Base-by-base conservation (phyloP, 2,329 filamentous ascomycete genomes). In the Stemphylium vesicarium region DNA sequence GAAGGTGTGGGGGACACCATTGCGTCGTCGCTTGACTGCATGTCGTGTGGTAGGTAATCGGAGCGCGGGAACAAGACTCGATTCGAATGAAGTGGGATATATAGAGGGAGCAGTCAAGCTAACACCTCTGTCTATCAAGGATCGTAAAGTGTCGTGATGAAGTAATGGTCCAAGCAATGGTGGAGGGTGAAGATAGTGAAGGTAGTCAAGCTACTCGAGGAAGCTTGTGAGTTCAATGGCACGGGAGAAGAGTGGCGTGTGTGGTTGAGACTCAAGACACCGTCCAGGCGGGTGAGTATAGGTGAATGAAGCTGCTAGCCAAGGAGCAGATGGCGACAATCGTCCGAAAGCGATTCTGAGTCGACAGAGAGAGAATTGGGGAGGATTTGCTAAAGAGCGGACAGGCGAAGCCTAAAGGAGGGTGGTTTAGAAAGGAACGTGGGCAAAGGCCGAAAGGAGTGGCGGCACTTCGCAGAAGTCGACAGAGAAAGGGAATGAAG, bases 371-470 rank as follows among this genome's bases (percentile, higher is more conserved):
- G 63, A 59, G 58, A 57, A 66, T 65, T 65, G 63, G 50, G 50
- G 60, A 60, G 63, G 62, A 50, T 50, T 59, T 56, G 57, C 64
- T 63, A 76, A 75, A 68, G 74, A 76, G 70, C 66, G 74, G 73
- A 75, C 72, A 68, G 74, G 73, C 74, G 61, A 50, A 63, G 70
- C 69, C 73, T 65, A 74, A 74, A 54, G 66, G 63, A 64, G 59
- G 59, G 57, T 54, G 53, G 60, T 54, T 56, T 55, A 52, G 63
- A 66, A 73, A 75, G 56, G 72, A 75, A 75, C 64, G 72, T 75
- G 70, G 66, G 71, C 71, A 70, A 74, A 72, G 70, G 70, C 73
- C 70, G 72, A 74, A 76, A 76, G 73, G 74, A 76, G 72, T 75
- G 74, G 72, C 72, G 68, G 72, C 73, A 70, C 66, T 72, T 74